A percentile compares a stretch with the other conserved stretches of the same genome.
Evolutionary conservation across 2,329 filamentous ascomycete species (phyloP).

Genomic region (Talaromyces sp.): DNA sequence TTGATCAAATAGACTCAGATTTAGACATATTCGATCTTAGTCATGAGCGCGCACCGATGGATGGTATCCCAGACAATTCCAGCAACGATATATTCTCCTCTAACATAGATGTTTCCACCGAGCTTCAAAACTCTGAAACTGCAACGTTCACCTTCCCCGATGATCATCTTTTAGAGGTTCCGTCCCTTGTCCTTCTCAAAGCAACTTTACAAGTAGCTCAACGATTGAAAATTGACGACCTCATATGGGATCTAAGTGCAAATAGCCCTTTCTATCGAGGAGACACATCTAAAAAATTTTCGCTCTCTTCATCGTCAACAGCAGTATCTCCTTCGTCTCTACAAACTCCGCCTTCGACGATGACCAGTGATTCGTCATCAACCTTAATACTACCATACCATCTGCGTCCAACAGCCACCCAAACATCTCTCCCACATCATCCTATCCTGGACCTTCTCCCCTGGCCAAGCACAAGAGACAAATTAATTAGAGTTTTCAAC

Average conservation of each 20-base stretch:
- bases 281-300: neutral
- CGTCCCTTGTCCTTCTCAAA: slow-evolving; percentile 36
- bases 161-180: neutral
- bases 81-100: neutral
- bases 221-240: slow-evolving; percentile 43
- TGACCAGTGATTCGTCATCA: slow-evolving; percentile 27
- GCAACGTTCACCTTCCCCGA: neutral
- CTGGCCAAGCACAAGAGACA: slow-evolving; percentile 55
- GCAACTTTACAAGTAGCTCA: slow-evolving; percentile 49
- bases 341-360: slow-evolving; percentile 16
- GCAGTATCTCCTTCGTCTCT: slow-evolving; percentile 11
- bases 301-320: slow-evolving; percentile 8
- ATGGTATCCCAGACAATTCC: neutral
- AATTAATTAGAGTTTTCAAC: slow-evolving; percentile 51
- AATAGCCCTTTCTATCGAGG: slow-evolving; percentile 47
- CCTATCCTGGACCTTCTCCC: slow-evolving; percentile 57
- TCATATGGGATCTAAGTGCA: slow-evolving; percentile 48
- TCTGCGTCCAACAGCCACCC: slow-evolving; percentile 52
- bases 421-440: slow-evolving; percentile 53
- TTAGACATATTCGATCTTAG: neutral
- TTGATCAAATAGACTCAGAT: neutral
- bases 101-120: neutral
- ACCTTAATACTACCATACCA: slow-evolving; percentile 43
- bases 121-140: neutral
- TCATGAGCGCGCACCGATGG: neutral